Conservation (phyloP, 345 rosid species). For the Eucalyptus leucophloia region DNA sequence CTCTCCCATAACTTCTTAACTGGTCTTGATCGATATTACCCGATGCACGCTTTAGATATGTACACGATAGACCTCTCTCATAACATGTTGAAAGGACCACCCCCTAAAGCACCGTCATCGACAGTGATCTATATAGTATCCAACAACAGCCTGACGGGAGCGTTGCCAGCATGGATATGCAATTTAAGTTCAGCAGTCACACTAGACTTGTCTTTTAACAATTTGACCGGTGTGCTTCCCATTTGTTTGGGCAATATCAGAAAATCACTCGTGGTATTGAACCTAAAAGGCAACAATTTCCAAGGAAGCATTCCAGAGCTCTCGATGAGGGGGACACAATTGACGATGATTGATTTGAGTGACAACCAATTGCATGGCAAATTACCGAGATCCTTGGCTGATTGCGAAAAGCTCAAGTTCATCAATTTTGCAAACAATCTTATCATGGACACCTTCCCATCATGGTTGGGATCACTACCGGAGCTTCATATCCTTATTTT, state of each 20-base stretch:
- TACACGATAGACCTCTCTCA: background rate
- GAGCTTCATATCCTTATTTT: background rate
- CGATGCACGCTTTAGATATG: background rate
- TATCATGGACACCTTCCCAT: background rate
- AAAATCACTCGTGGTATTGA: fast-evolving
- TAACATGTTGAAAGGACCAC: background rate
- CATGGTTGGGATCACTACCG: background rate
- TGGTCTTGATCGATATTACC: background rate
- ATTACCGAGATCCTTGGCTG: background rate
- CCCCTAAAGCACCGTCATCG: background rate
- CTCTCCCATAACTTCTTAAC: background rate
- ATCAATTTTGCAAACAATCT: background rate
- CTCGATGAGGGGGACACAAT: background rate
- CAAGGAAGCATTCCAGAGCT: background rate
- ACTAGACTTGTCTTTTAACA: conserved; percentile 4
- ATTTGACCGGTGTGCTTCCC: conserved; percentile 1
- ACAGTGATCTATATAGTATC: background rate
- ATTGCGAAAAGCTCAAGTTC: background rate
- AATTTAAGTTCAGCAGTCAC: background rate
- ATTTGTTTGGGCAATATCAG: conserved; percentile 2
- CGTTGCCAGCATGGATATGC: background rate
- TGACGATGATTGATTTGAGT: background rate
- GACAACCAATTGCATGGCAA: background rate
- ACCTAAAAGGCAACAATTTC: background rate
- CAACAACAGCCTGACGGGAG: background rate